Conservation (phyloP, 768 basidiomycete species). For the Collybia nuda region DNA sequence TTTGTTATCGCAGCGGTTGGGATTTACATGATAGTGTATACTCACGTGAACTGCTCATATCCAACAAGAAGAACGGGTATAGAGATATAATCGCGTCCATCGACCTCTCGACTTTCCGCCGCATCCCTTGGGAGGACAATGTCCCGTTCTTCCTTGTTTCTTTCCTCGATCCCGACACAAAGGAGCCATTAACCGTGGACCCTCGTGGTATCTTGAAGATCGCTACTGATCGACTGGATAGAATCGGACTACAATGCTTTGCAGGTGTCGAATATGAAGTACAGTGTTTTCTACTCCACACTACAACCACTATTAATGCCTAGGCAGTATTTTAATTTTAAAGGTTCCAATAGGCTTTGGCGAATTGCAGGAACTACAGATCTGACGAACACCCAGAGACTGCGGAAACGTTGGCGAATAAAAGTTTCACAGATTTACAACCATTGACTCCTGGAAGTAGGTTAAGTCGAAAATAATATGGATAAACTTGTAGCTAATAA, state of each 20-base stretch:
- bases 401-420: slow-evolving; percentile 68
- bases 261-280: slow-evolving; percentile 97
- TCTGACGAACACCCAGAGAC: slow-evolving; percentile 57
- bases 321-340: slow-evolving; percentile 85
- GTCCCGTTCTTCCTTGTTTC: slow-evolving; percentile 93
- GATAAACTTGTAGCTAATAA: background rate
- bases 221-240: slow-evolving; percentile 49
- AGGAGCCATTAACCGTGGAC: slow-evolving; percentile 74
- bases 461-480: slow-evolving; percentile 26
- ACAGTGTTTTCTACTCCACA: slow-evolving; percentile 3
- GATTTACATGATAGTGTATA: slow-evolving; percentile 91
- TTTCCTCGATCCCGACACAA: slow-evolving; percentile 87
- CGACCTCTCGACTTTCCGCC: slow-evolving; percentile 84
- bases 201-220: slow-evolving; percentile 80
- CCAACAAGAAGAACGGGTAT: slow-evolving; percentile 91
- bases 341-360: slow-evolving; percentile 47
- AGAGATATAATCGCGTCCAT: slow-evolving; percentile 84
- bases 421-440: slow-evolving; percentile 71
- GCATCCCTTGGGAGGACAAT: slow-evolving; percentile 89
- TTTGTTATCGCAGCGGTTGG: slow-evolving; percentile 62
- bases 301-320: background rate
- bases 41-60: slow-evolving; percentile 82
- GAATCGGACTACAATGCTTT: slow-evolving; percentile 58
- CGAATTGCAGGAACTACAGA: too few species aligned
- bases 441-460: slow-evolving; percentile 92